Percentiles rank a stretch among this genome's conserved stretches.
These are phyloP conservation scores for Phascolomyces articulosus DNA, from an alignment of 371 early-diverging fungal genomes.

Conservation along the genomic window DNA sequence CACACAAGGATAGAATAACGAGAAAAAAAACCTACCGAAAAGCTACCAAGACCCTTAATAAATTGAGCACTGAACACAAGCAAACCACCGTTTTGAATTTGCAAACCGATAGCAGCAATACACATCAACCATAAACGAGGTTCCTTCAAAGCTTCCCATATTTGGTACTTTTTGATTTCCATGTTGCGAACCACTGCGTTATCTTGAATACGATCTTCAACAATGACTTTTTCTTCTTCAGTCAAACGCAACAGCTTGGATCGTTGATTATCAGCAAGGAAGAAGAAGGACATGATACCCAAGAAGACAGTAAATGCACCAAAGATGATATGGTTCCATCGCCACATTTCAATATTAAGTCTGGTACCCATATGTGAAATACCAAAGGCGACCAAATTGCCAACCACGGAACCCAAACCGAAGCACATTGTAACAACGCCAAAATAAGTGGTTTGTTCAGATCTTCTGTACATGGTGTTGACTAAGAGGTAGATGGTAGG, in stretches of 20 bases:
- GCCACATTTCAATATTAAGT: constrained; percentile 24
- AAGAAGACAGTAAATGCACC: constrained; percentile 33
- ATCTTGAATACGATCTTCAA: constrained; percentile 36
- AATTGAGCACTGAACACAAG: constrained; percentile 36
- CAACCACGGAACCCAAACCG: constrained; percentile 30
- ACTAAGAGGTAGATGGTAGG: constrained; percentile 31
- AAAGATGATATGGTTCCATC: constrained; percentile 40
- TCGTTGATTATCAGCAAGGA: constrained; percentile 31
- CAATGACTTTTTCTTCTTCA: constrained; percentile 34
- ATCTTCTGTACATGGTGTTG: constrained; percentile 36
- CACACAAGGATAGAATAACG: too few relatives aligned
- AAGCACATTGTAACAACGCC: constrained; percentile 25
- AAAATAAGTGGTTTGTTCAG: constrained; percentile 30
- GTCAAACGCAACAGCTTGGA: constrained; percentile 26
- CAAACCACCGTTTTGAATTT: constrained; percentile 38
- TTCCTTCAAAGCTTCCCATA: constrained; percentile 35
- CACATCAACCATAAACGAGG: constrained; percentile 31
- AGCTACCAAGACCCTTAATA: constrained; percentile 31
- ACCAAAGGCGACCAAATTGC: constrained; percentile 30
- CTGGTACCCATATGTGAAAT: constrained; percentile 25
- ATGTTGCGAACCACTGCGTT: constrained; percentile 33
- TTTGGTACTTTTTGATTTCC: constrained; percentile 27
- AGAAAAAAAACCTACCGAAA: constrained; percentile 27
- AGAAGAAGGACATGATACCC: constrained; percentile 32
- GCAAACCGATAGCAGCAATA: constrained; percentile 19